Evolutionary conservation across 129 eudicot species (phyloP), one percentile per base, ranked within the genome.

Genomic region (Flaveria ramosissima): DNA sequence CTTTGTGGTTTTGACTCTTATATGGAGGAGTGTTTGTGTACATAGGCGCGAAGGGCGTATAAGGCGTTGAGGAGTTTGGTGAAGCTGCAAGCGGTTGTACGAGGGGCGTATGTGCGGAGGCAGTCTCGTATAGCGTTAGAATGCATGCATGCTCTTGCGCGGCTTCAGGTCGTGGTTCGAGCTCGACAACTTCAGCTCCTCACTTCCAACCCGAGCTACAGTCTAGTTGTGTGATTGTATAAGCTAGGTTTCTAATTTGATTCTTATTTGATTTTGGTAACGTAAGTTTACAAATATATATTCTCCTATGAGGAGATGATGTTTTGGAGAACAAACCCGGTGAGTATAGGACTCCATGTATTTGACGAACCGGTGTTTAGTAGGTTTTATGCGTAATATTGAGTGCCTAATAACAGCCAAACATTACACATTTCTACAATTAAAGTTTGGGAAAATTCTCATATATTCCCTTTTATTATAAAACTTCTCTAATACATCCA

Each of bases 91-190:
- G 96, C 96, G 0, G 71, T 89, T 60, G 97, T 89, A 62, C 89
- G 97, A 36, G 97, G 97, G 57, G 92, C 83, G 30, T 55, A 82
- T 19, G 92, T 85, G 74, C 82, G 97, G 78, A 89, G 79, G 72
- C 96, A 92, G 73, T 92, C 97, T 7, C 90, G 90, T 9, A 83
- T 92, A 77, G 97, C 97, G 46, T 65, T 92, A 69, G 88, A 89
- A 27, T 92, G 97, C 80, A 89, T 92, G 97, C 92, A 92, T 20
- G 80, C 96, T 2, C 87, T 92, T 47, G 91, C 85, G 46, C 83
- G 96, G 26, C 85, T 89, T 78, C 97, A 92, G 39, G 80, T 87
- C 51, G 78, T 83, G 3, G 80, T 87, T 70, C 92, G 89, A 59
- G 95, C 92, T 10, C 85, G 91, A 61, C 89, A 82, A 60, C 90